A percentile compares a stretch with the other conserved stretches of the same genome.
Evolutionary conservation across 352 stramenopile genomes (phyloP).

Genomic region (Globisporangium polare): DNA sequence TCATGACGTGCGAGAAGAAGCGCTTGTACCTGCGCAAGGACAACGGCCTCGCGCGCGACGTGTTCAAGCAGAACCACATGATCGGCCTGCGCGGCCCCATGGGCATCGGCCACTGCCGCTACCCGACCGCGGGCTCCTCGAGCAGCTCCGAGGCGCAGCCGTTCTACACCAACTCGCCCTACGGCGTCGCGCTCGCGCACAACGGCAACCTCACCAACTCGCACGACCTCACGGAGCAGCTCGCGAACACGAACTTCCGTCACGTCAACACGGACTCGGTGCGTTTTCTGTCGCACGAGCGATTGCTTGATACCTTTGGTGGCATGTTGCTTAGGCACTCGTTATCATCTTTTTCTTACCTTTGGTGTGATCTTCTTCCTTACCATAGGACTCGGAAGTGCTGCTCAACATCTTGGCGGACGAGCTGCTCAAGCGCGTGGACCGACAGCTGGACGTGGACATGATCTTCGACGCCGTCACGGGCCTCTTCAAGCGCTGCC

Average conservation of each 20-base stretch:
- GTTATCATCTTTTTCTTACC: not conserved
- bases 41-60: constrained; percentile 97
- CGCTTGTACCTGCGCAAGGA: constrained; percentile 97
- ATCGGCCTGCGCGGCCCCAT: constrained; percentile 93
- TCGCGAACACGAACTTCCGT: constrained; percentile 90
- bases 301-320: not conserved
- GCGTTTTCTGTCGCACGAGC: not conserved
- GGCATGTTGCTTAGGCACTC: not conserved
- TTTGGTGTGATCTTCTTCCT: not conserved
- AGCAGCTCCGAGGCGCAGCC: constrained; percentile 93
- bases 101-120: constrained; percentile 97
- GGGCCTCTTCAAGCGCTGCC: constrained; percentile 93
- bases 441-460: constrained; percentile 59
- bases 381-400: constrained; percentile 93
- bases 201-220: constrained; percentile 99
- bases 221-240: constrained; percentile 90
- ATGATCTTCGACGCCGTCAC: constrained; percentile 91
- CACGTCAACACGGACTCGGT: constrained; percentile 98
- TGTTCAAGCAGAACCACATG: constrained; percentile 99
- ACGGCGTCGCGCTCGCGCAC: constrained; percentile 95
- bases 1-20: constrained; percentile 93
- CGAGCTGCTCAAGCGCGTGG: constrained; percentile 86
- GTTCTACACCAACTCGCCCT: constrained; percentile 99
- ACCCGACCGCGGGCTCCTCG: constrained; percentile 95
- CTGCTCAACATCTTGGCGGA: constrained; percentile 99